Conservation (phyloP, 176 grass and related monocot species). For the Echinochloa phyllopogon region DNA sequence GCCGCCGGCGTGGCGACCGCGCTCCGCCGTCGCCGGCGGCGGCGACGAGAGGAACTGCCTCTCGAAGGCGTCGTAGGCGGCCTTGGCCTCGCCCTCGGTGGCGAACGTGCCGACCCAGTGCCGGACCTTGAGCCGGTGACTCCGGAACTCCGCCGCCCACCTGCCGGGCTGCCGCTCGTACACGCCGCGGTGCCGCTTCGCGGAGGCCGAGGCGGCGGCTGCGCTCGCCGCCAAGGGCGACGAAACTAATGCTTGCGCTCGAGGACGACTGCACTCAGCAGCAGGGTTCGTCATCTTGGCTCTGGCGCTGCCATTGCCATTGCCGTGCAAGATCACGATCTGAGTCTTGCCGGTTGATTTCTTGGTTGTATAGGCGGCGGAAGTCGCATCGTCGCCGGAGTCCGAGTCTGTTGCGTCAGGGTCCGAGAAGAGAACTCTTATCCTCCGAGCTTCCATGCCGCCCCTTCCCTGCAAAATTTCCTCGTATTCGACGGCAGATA, state of each 20-base stretch:
- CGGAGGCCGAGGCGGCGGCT: too few relatives aligned
- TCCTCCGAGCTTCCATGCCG: not conserved
- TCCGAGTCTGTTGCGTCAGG: slow-evolving; percentile 44
- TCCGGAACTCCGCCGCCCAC: slow-evolving; percentile 47
- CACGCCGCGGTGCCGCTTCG: not conserved
- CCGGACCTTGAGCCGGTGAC: slow-evolving; percentile 27
- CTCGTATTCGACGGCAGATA: not conserved
- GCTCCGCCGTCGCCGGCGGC: not conserved
- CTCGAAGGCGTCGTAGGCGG: slow-evolving; percentile 40
- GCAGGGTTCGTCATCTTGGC: not conserved
- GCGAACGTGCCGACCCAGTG: slow-evolving; percentile 51
- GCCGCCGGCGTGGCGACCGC: not conserved
- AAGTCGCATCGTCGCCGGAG: not conserved
- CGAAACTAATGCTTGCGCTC: not conserved
- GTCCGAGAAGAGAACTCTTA: slow-evolving; percentile 19
- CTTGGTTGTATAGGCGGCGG: too few relatives aligned
- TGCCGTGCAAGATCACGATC: slow-evolving; percentile 1
- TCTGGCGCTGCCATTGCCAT: not conserved
- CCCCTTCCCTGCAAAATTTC: not conserved
- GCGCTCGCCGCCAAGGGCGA: too few relatives aligned
- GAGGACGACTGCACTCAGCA: not conserved
- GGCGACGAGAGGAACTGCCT: not conserved
- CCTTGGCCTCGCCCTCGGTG: slow-evolving; percentile 39
- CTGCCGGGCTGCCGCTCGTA: slow-evolving; percentile 32
- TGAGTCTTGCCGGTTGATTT: not conserved